Evolutionary conservation across 352 stramenopile genomes (phyloP).

Genomic region (Phytophthora sp.): DNA sequence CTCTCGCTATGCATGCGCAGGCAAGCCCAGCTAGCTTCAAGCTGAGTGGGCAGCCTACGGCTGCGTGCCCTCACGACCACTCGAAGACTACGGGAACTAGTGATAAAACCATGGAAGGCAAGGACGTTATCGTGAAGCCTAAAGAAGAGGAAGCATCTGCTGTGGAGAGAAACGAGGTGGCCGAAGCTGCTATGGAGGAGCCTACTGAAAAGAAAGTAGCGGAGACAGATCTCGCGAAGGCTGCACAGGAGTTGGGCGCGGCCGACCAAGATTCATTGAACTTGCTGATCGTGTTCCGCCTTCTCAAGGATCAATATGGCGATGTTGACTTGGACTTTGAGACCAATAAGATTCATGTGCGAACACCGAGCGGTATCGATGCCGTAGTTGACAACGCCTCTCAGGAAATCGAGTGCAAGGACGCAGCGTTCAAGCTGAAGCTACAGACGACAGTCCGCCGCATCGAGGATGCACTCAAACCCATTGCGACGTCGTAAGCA

Average conservation of each 20-base stretch:
- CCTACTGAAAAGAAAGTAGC: constrained; percentile 23
- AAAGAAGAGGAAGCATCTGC: constrained; percentile 26
- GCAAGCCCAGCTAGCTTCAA: constrained; percentile 86
- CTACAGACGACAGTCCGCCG: constrained; percentile 67
- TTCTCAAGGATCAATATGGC: constrained; percentile 88
- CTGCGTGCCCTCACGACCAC: constrained; percentile 83
- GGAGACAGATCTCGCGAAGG: constrained; percentile 53
- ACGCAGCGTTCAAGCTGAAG: constrained; percentile 75
- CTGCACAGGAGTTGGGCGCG: constrained; percentile 67
- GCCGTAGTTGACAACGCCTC: constrained; percentile 71
- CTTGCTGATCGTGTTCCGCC: constrained; percentile 80
- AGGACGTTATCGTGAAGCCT: constrained; percentile 16
- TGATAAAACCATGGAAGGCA: constrained; percentile 7
- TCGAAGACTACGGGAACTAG: constrained; percentile 49
- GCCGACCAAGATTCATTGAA: constrained; percentile 85
- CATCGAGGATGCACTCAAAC: constrained; percentile 72
- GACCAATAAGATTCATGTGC: constrained; percentile 89
- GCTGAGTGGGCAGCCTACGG: constrained; percentile 71
- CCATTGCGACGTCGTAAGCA: constrained; percentile 56
- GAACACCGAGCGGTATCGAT: constrained; percentile 72
- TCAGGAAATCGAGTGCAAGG: constrained; percentile 71
- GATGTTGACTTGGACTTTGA: constrained; percentile 87
- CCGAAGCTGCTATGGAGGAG: constrained; percentile 24
- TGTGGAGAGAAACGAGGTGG: constrained; percentile 22
- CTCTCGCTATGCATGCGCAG: constrained; percentile 94